Conservation (phyloP, 140 eudicot genomes). For the Anethum foeniculum region DNA sequence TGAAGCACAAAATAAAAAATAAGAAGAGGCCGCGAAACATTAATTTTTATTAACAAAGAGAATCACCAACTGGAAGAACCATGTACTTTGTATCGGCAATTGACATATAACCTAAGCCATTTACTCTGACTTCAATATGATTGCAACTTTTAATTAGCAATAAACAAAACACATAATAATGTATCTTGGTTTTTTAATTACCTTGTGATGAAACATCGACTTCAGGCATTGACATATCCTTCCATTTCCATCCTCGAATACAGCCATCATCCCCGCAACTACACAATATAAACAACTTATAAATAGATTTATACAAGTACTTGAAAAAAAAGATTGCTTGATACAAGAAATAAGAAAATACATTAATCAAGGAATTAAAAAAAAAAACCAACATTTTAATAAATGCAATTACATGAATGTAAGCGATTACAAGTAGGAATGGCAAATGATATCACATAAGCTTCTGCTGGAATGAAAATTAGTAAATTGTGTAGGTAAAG, state of each 20-base stretch:
- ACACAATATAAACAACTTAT: slow-evolving; percentile 17
- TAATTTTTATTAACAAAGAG: background rate
- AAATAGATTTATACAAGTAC: background rate
- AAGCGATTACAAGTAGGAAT: no score
- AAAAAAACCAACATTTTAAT: no score
- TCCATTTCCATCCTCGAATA: slow-evolving; percentile 94
- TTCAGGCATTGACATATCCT: slow-evolving; percentile 41
- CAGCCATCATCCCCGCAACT: slow-evolving; percentile 99
- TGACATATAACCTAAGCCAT: background rate
- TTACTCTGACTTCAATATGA: background rate
- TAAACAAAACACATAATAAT: background rate
- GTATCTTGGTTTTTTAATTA: slow-evolving; percentile 9
- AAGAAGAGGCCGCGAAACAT: background rate
- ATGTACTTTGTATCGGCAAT: background rate
- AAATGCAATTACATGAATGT: no score
- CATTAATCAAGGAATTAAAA: background rate
- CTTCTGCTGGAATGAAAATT: no score
- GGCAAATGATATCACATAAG: no score
- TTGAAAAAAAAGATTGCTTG: no score
- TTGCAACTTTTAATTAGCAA: slow-evolving; percentile 6
- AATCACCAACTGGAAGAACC: background rate
- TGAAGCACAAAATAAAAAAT: background rate
- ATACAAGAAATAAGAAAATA: no score
- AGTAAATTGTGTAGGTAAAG: no score
- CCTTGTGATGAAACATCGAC: slow-evolving; percentile 33